phyloP scores from a whole-genome alignment of 148 eudicot species.

The Rhododendron griersonianum region DNA sequence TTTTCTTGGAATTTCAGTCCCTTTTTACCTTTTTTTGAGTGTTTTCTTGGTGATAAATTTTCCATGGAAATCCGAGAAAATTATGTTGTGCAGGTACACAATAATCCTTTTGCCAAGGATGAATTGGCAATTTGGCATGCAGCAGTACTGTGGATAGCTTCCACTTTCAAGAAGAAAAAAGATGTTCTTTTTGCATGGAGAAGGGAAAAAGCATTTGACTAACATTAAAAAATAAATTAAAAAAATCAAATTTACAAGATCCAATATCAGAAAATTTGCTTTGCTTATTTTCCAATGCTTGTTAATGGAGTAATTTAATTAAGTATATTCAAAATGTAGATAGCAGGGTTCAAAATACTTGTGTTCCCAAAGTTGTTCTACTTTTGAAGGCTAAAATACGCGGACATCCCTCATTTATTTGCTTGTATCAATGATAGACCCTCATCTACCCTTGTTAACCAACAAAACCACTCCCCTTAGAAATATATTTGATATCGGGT shows the following conservation, averaged over 20 bases:
- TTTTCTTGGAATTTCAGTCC: background rate
- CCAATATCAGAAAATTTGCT: background rate
- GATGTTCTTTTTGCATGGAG: background rate
- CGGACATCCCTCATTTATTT: background rate
- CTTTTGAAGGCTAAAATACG: background rate
- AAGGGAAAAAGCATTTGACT: background rate
- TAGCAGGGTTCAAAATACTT: background rate
- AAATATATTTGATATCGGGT: too few relatives aligned
- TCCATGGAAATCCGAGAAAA: slow-evolving; percentile 1
- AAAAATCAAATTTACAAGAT: background rate
- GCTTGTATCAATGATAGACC: background rate
- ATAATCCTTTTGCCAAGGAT: background rate
- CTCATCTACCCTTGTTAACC: too few relatives aligned
- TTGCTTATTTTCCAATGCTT: background rate
- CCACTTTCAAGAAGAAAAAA: background rate
- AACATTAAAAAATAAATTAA: background rate
- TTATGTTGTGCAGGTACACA: background rate
- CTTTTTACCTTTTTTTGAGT: background rate
- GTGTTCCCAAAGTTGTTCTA: background rate
- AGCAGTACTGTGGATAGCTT: background rate
- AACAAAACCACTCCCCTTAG: too few relatives aligned
- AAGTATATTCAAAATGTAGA: background rate
- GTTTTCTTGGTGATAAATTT: background rate
- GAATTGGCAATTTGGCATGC: background rate
- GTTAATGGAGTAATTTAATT: background rate